Percentiles rank a stretch among this genome's conserved stretches.
Conservation (phyloP, 2,329 filamentous ascomycete species). For the Scortechinia acanthostroma region DNA sequence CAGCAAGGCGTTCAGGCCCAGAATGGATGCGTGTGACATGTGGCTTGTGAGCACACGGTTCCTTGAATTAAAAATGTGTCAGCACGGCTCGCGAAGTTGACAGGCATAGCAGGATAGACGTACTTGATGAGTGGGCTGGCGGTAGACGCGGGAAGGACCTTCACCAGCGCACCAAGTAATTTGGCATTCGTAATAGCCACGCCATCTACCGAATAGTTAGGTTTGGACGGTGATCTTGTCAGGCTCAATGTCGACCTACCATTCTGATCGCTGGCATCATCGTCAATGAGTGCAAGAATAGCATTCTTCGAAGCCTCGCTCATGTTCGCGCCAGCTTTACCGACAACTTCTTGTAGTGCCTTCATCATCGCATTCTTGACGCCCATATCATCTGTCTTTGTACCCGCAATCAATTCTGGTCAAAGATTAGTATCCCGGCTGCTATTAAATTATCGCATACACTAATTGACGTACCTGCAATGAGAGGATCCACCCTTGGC, state of each 20-base stretch:
- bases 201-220: constrained; percentile 66
- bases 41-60: constrained; percentile 73
- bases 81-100: constrained; percentile 36
- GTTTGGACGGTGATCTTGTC: no score
- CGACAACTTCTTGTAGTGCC: constrained; percentile 90
- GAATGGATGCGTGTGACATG: constrained; percentile 70
- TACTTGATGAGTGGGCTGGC: constrained; percentile 62
- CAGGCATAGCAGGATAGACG: constrained; percentile 26
- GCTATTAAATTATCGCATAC: no score
- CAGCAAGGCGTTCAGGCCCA: constrained; percentile 83
- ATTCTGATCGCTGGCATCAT: neutral
- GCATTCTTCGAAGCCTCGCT: constrained; percentile 78
- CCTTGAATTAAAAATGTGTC: constrained; percentile 49
- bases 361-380: constrained; percentile 95
- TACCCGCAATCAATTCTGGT: constrained; percentile 81
- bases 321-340: constrained; percentile 92
- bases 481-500: constrained; percentile 87
- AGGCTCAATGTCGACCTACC: neutral
- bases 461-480: constrained; percentile 41
- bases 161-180: constrained; percentile 64
- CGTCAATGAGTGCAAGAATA: constrained; percentile 81
- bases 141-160: neutral
- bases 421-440: no score
- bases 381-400: constrained; percentile 78
- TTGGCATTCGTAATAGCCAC: constrained; percentile 88